These are phyloP conservation scores for Adiantum capillusveneris DNA, from an alignment of 75 land plant species.

Conservation along the genomic window DNA sequence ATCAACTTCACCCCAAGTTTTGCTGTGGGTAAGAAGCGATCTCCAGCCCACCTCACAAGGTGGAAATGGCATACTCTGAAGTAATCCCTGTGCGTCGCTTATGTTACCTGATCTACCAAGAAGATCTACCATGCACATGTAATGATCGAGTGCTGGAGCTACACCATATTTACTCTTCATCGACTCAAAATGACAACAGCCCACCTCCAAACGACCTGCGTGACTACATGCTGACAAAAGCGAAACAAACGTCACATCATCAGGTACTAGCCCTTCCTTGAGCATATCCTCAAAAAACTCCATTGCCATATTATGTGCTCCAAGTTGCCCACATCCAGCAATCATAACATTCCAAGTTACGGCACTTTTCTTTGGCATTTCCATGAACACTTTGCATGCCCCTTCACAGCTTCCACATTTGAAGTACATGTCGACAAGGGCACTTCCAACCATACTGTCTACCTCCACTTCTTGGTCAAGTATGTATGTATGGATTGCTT, in stretches of 20 bases:
- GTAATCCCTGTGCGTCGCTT: conserved; percentile 14
- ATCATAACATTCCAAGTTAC: conserved; percentile 50
- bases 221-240: conserved; percentile 46
- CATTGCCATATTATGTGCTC: conserved; percentile 20
- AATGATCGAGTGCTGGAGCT: conserved; percentile 19
- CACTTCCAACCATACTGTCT: conserved; percentile 26
- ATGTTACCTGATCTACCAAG: conserved; percentile 25
- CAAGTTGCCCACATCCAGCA: conserved; percentile 27
- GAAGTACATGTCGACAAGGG: conserved; percentile 25
- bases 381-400: conserved; percentile 19
- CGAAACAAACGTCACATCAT: conserved; percentile 40
- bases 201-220: conserved; percentile 18
- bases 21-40: conserved; percentile 23
- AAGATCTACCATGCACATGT: conserved; percentile 33
- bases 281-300: conserved; percentile 31
- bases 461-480: conserved; percentile 16
- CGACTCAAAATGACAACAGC: conserved; percentile 9
- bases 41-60: conserved; percentile 21
- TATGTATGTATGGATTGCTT: conserved; percentile 24
- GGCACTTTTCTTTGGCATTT: conserved; percentile 19
- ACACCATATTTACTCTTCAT: conserved; percentile 6
- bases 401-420: conserved; percentile 18
- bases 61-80: conserved; percentile 27
- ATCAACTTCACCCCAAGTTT: conserved; percentile 13
- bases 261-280: conserved; percentile 19